phyloP scores from a whole-genome alignment of 2,329 filamentous ascomycete species.

The Pezicula neosporulosa region DNA sequence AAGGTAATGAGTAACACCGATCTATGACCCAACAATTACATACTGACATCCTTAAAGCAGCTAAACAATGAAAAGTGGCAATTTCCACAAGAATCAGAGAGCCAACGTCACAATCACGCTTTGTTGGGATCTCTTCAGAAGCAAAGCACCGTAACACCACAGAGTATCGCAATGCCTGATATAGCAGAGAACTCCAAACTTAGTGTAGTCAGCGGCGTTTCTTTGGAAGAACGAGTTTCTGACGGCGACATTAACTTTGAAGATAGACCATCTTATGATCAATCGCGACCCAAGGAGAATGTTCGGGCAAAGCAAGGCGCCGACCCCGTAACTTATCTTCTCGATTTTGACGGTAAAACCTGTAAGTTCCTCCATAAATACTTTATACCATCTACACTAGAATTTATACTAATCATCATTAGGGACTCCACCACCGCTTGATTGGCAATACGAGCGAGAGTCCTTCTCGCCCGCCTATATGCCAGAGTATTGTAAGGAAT shows the following conservation, averaged over 20 bases:
- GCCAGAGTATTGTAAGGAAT: conserved; percentile 22
- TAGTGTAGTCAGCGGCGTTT: neutral
- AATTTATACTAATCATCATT: neutral
- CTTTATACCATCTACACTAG: neutral
- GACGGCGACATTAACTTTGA: conserved; percentile 3
- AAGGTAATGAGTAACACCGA: too few relatives aligned
- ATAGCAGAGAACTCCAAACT: neutral
- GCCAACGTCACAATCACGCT: too few relatives aligned
- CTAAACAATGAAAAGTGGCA: too few relatives aligned
- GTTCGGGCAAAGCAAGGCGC: conserved; percentile 18
- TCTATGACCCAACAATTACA: too few relatives aligned
- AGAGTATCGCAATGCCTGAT: neutral
- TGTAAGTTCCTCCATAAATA: conserved; percentile 11
- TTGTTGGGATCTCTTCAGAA: too few relatives aligned
- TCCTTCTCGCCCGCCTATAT: conserved; percentile 19
- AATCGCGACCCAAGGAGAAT: conserved; percentile 4
- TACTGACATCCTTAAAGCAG: too few relatives aligned
- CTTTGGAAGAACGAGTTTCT: conserved; percentile 9
- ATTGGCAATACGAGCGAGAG: conserved; percentile 21
- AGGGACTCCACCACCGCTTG: conserved; percentile 4
- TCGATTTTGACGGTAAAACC: conserved; percentile 19
- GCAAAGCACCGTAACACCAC: neutral
- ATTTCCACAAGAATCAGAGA: too few relatives aligned
- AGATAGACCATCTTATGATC: neutral
- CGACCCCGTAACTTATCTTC: conserved; percentile 10